Percentiles rank a stretch among this genome's conserved stretches.
Conservation (phyloP, 1,284 basidiomycete genomes). For the Pyrrhoderma noxium region DNA sequence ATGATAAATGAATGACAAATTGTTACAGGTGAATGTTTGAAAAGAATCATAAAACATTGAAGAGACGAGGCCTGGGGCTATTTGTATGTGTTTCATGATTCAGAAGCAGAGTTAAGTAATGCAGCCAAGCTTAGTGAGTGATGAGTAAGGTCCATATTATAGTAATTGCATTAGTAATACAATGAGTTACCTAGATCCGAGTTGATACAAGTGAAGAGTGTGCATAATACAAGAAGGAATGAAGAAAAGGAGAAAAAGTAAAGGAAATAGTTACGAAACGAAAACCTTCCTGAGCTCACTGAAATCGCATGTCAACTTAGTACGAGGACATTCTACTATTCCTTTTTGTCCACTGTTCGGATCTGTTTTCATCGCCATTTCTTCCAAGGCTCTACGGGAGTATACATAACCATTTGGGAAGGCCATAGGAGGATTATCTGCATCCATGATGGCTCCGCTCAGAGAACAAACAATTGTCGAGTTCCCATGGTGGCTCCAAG, state of each 20-base stretch:
- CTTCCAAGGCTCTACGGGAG: constrained; percentile 77
- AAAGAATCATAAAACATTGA: too few species aligned
- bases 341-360: constrained; percentile 29
- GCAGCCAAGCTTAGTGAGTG: too few species aligned
- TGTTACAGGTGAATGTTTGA: too few species aligned
- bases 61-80: too few species aligned
- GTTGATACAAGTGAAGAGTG: too few species aligned
- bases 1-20: too few species aligned
- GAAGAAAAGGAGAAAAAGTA: not conserved
- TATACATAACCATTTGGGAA: constrained; percentile 93
- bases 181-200: too few species aligned
- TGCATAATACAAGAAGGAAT: not conserved
- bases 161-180: too few species aligned
- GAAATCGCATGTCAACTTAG: constrained; percentile 59
- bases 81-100: too few species aligned
- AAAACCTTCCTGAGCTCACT: constrained; percentile 77
- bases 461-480: constrained; percentile 92
- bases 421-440: constrained; percentile 85
- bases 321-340: constrained; percentile 76
- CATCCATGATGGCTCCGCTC: constrained; percentile 91
- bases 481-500: constrained; percentile 90
- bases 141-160: too few species aligned
- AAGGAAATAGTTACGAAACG: constrained; percentile 48
- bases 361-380: constrained; percentile 73
- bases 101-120: too few species aligned